Conservation (phyloP, 2,329 filamentous ascomycete genomes). For the Diaporthe nobilis region DNA sequence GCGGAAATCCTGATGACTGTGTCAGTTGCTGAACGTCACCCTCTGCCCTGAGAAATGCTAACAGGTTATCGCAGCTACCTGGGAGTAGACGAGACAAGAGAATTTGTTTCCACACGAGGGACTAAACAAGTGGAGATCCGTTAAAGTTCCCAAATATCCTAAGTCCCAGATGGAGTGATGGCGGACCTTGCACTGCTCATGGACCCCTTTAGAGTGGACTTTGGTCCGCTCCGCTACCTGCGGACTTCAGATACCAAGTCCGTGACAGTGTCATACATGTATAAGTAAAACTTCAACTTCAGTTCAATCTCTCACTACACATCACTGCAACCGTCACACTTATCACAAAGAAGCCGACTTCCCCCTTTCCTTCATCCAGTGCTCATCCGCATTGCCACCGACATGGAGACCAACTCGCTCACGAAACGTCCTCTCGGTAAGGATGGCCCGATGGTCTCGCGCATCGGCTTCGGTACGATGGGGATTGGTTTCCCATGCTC, state of each 20-base stretch:
- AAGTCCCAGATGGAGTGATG: not conserved
- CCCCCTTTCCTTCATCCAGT: not conserved
- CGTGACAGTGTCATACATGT: not conserved
- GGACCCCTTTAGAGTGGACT: not conserved
- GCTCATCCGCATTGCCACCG: not conserved
- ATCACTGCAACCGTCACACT: not conserved
- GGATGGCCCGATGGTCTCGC: slow-evolving; percentile 45
- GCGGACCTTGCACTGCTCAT: not conserved
- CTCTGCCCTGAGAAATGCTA: not conserved
- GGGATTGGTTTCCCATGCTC: slow-evolving; percentile 44
- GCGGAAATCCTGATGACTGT: slow-evolving; percentile 12
- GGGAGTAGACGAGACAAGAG: slow-evolving; percentile 15
- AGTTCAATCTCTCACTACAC: not conserved
- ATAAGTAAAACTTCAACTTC: not conserved
- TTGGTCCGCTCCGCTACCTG: slow-evolving; percentile 11
- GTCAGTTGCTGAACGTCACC: not conserved
- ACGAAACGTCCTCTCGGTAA: slow-evolving; percentile 43
- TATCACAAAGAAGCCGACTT: not conserved
- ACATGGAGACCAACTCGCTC: not conserved
- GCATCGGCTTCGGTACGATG: slow-evolving; percentile 49
- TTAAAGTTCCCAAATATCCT: accelerated
- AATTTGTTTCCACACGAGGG: not conserved
- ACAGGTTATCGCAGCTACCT: not conserved
- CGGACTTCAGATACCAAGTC: not conserved
- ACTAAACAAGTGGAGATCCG: accelerated